These are phyloP conservation scores for Nyctanthes arbortristis DNA, from an alignment of 257 asterid genomes.

Conservation along the genomic window DNA sequence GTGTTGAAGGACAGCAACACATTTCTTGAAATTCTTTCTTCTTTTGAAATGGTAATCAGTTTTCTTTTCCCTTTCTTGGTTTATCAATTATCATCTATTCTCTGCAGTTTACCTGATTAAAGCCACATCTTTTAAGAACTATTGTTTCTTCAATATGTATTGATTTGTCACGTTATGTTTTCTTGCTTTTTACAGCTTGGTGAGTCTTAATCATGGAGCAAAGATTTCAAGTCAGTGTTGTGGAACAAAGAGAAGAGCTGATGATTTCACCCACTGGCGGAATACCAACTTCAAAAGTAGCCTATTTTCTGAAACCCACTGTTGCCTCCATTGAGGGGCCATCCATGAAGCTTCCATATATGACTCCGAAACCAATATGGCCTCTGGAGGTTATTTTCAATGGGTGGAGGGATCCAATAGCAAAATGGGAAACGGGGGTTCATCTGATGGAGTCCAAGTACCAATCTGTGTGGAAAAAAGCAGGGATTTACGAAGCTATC, in stretches of 20 bases:
- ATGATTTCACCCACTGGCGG: conserved; percentile 23
- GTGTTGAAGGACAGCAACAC: no score
- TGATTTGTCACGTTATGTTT: no score
- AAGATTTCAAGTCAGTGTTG: conserved; percentile 2
- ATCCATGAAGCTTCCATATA: not conserved
- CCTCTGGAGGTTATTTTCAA: not conserved
- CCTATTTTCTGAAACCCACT: conserved; percentile 29
- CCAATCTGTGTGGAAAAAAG: conserved; percentile 20
- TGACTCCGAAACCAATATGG: not conserved
- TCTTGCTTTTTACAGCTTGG: not conserved
- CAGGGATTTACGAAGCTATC: conserved; percentile 21
- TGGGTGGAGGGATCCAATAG: conserved; percentile 13
- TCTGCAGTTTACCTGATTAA: no score
- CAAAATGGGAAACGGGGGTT: conserved; percentile 25
- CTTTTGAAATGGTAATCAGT: no score
- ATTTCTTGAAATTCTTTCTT: no score
- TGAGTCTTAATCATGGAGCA: not conserved
- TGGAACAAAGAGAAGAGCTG: conserved; percentile 28
- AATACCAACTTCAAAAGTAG: conserved; percentile 16
- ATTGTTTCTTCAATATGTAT: no score
- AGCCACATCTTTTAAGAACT: no score
- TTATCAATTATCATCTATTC: no score
- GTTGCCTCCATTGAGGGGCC: conserved; percentile 1
- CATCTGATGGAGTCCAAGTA: conserved; percentile 1
- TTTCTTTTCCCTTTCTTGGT: no score